Percentiles rank a stretch among this genome's conserved stretches.
phyloP scores from a whole-genome alignment of 2,329 filamentous ascomycete species.

The Neophaeococcomyces mojaviensis region DNA sequence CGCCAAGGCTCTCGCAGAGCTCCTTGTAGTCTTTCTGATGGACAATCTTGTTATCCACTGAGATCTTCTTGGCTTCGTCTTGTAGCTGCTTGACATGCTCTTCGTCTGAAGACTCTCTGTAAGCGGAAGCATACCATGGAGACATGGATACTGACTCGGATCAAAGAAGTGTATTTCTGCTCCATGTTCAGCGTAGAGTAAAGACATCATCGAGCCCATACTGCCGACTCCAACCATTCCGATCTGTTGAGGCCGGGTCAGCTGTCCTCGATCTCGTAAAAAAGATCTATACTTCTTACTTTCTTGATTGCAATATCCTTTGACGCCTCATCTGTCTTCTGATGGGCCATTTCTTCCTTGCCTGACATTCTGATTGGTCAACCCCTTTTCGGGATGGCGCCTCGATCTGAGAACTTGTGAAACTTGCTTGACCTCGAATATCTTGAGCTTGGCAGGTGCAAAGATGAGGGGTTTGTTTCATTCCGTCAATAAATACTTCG shows the following conservation, averaged over 20 bases:
- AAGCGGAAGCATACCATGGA: background rate
- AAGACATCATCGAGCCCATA: slow-evolving; percentile 54
- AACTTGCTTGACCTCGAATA: too few relatives aligned
- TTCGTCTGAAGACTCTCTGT: slow-evolving; percentile 23
- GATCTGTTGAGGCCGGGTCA: slow-evolving; percentile 10
- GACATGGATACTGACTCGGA: slow-evolving; percentile 27
- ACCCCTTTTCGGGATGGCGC: background rate
- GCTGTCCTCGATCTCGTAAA: too few relatives aligned
- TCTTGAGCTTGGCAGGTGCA: too few relatives aligned
- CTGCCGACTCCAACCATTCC: slow-evolving; percentile 42
- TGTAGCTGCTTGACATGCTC: slow-evolving; percentile 41
- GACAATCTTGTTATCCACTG: slow-evolving; percentile 26
- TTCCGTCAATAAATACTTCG: too few relatives aligned
- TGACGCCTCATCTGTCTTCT: background rate
- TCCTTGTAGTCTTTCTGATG: slow-evolving; percentile 40
- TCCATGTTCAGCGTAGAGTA: slow-evolving; percentile 52
- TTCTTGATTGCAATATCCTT: slow-evolving; percentile 6
- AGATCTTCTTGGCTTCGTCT: slow-evolving; percentile 27
- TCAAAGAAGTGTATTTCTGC: slow-evolving; percentile 50
- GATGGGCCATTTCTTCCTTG: background rate
- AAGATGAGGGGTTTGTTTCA: too few relatives aligned
- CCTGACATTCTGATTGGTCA: slow-evolving; percentile 5
- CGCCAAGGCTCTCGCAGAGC: slow-evolving; percentile 42
- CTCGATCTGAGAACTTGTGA: background rate
- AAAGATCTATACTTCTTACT: too few relatives aligned